A percentile compares a stretch with the other conserved stretches of the same genome.
These are phyloP conservation scores for Haematococcus lacustris DNA, from an alignment of 139 green algal genomes.

Conservation along the genomic window DNA sequence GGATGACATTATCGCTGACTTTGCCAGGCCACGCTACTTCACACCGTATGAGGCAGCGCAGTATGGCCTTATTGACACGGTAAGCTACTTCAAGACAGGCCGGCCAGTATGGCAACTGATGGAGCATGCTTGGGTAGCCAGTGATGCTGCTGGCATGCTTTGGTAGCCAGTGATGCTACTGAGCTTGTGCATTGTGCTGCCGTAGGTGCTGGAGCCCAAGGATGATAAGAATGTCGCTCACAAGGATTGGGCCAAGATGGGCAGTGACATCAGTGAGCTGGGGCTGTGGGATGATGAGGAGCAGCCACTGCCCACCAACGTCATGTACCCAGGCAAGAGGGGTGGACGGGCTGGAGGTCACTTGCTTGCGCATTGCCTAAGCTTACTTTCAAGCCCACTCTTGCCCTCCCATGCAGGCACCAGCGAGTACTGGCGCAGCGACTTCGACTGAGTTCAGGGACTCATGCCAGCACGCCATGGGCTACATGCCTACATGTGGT, in stretches of 20 bases:
- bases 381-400: background rate
- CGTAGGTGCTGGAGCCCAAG: conserved; percentile 53
- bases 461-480: too few species aligned
- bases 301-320: conserved; percentile 50
- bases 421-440: conserved; percentile 37
- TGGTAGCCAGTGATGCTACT: background rate
- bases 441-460: too few species aligned
- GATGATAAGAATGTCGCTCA: conserved; percentile 29
- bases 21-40: conserved; percentile 85
- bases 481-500: too few species aligned
- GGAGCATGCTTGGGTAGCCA: background rate
- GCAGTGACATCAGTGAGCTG: conserved; percentile 38
- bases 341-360: background rate
- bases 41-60: conserved; percentile 80
- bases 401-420: conserved; percentile 11
- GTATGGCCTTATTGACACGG: conserved; percentile 92
- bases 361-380: background rate
- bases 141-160: background rate
- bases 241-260: conserved; percentile 53
- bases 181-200: too few species aligned
- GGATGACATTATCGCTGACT: conserved; percentile 81
- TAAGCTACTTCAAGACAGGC: conserved; percentile 27
- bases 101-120: too few species aligned
- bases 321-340: conserved; percentile 45
- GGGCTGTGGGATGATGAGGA: conserved; percentile 43